Evolutionary conservation across 2,329 filamentous ascomycete species (phyloP).

Genomic region (Curvularia eragrostidis): DNA sequence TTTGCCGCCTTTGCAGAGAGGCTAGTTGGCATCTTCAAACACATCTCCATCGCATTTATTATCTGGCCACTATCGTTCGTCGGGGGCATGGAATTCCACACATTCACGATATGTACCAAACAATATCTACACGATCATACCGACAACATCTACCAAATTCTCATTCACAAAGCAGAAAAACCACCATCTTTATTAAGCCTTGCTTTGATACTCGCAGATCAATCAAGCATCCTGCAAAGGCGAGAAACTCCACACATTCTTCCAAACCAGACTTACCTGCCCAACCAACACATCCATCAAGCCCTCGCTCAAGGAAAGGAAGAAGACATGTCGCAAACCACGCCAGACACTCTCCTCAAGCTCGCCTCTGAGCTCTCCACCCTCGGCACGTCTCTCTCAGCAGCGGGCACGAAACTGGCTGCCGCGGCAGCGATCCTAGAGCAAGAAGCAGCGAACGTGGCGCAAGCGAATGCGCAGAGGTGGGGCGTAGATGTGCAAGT

Average conservation of each 20-base stretch:
- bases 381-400: slow-evolving; percentile 21
- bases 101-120: not conserved
- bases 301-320: not conserved
- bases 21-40: not conserved
- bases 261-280: not conserved
- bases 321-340: slow-evolving; percentile 21
- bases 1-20: not conserved
- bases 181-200: not conserved
- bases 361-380: slow-evolving; percentile 30
- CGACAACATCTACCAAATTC: not conserved
- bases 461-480: slow-evolving; percentile 27
- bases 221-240: not conserved
- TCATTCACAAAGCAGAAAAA: not conserved
- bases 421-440: slow-evolving; percentile 25
- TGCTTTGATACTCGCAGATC: not conserved
- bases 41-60: not conserved
- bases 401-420: slow-evolving; percentile 24
- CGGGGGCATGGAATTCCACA: not conserved
- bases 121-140: not conserved
- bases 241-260: not conserved
- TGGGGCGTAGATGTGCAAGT: slow-evolving; percentile 36
- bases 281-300: not conserved
- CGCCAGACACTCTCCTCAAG: slow-evolving; percentile 29
- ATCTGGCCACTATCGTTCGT: not conserved
- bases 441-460: slow-evolving; percentile 35